Base-by-base conservation (phyloP, 345 rosid species). In the Sisymbrium irio region DNA sequence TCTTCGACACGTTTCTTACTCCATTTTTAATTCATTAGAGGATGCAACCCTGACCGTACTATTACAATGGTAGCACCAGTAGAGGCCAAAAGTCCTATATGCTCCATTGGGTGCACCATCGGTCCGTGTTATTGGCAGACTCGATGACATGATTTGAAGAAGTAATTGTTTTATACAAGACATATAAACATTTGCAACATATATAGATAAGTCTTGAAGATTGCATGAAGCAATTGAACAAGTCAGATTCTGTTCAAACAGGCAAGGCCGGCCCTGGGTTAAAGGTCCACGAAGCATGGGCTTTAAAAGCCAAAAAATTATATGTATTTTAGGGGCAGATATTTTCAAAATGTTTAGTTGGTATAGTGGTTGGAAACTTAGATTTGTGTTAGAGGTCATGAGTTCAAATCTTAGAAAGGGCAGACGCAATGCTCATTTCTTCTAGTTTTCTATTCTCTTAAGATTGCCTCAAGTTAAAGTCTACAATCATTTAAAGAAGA, bases 1-100 rank as follows among this genome's bases (percentile, higher is more conserved):
- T n/a, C n/a, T n/a, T n/a, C n/a, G n/a, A n/a, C n/a, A n/a, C n/a
- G n/a, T n/a, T n/a, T n/a, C n/a, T n/a, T n/a, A n/a, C n/a, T n/a
- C n/a, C n/a, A n/a, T n/a, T n/a, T n/a, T n/a, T n/a, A n/a, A n/a
- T n/a, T n/a, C n/a, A n/a, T 78, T 67, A 0, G 83, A 28, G 0
- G 87, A 27, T 11, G 84, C 83, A 58, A 88, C 67, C 75, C 90
- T 74, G 14, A 92, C 93, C 2, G 74, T 44, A 13, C 86, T 83
- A 65, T 81, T 86, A 77, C 95, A 92, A 2, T 79, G 89, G 75
- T 88, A 90, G 87, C 98, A 90, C 98, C 95, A 88, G 71, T 88
- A 90, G 22, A 79, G 85, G 73, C 73, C 88, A 65, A 50, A 74
- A 33, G 65, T 73, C 65, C 83, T 61, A 67, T 69, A 60, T 15